Evolutionary conservation across 306 rosid species (phyloP), one percentile per base, ranked within the genome.

Genomic region (Alnus glutinosa): DNA sequence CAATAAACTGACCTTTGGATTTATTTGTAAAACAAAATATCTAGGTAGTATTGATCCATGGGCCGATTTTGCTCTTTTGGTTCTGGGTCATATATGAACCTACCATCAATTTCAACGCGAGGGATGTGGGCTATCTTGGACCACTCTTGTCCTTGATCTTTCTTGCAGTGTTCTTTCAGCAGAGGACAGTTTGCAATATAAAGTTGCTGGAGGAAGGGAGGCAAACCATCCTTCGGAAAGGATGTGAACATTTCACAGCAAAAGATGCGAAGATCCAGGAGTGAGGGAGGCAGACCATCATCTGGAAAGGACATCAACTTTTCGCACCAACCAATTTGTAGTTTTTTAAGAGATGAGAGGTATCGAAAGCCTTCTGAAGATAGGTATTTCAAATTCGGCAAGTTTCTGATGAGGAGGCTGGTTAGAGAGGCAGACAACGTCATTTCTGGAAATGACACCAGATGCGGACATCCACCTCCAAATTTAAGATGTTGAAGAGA

Each of bases 301-400:
- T 5, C 12, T 15, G 49, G 70, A 42, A 78, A 15, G n/a, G n/a
- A n/a, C n/a, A n/a, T n/a, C n/a, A n/a, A 5, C 4, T 50, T 50
- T 14, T 50, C 54, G 9, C 69, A 77, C 2, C 23, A 0, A 0
- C 0, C 0, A 6, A 83, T 71, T 0, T 1, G 0, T 51, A 83
- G 70, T 11, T 32, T 3, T 62, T 70, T 13, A 54, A 83, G 86
- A 64, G 75, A 79, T 72, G 72, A 63, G 15, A 83, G 83, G 74
- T 16, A 69, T 11, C 54, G 70, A 63, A 83, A 62, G 37, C n/a
- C n/a, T n/a, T n/a, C n/a, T n/a, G 70, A 51, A 19, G 78, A 70
- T 13, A 71, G 66, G 16, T 10, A 44, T 71, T 19, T 46, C 9
- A 79, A 75, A 62, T 83, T 75, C 15, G 51, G 75, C 44, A 79